These are phyloP conservation scores for Epichloe hybrida DNA, from an alignment of 2,329 filamentous ascomycete species.

Conservation along the genomic window DNA sequence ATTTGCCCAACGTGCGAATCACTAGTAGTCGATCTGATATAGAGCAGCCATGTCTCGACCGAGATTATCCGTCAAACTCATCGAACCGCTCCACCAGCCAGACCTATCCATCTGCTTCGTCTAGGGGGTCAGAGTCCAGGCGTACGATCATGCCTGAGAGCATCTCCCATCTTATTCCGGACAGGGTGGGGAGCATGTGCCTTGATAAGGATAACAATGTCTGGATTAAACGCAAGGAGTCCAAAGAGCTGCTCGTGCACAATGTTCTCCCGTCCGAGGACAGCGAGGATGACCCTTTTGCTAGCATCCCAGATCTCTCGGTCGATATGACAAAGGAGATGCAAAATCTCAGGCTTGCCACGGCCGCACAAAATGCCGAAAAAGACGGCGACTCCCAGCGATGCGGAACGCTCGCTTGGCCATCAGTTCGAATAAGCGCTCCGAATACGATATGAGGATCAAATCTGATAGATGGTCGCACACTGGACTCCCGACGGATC, in stretches of 20 bases:
- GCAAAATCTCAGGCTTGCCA: conserved; percentile 34
- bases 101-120: conserved; percentile 62
- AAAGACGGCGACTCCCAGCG: conserved; percentile 31
- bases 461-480: conserved; percentile 66
- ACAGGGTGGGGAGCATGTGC: conserved; percentile 80
- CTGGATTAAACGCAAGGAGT: conserved; percentile 62
- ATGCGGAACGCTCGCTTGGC: conserved; percentile 84
- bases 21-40: conserved; percentile 32
- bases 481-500: conserved; percentile 25
- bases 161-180: conserved; percentile 77
- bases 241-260: conserved; percentile 11
- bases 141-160: conserved; percentile 71
- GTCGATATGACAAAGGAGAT: conserved; percentile 73
- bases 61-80: conserved; percentile 37
- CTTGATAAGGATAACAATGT: conserved; percentile 71
- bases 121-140: conserved; percentile 69
- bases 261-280: conserved; percentile 40
- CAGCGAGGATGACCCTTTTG: conserved; percentile 86
- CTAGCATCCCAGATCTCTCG: conserved; percentile 84
- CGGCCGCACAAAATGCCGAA: conserved; percentile 20
- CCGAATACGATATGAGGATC: conserved; percentile 60
- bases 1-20: conserved; percentile 50
- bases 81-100: conserved; percentile 43
- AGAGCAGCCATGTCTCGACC: conserved; percentile 24
- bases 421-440: conserved; percentile 62